Conservation (phyloP, 352 stramenopile species). For the Phytophthora sp. region DNA sequence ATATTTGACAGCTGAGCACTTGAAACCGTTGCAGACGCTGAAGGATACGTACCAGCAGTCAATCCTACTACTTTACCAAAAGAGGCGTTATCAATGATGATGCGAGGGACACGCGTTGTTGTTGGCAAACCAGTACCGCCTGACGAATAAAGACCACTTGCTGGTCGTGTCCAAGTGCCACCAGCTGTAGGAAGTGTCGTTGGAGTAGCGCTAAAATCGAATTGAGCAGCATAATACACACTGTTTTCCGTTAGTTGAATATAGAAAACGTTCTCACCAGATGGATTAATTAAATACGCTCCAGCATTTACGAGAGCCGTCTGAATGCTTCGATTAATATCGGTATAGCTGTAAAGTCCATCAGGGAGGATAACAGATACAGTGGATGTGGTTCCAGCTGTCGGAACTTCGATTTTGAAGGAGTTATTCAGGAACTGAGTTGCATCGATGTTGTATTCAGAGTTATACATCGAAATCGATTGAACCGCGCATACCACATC, state of each 20-base stretch:
- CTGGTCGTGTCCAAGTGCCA: background rate
- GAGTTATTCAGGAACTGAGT: background rate
- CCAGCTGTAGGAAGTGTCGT: background rate
- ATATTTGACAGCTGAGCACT: background rate
- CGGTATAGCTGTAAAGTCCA: conserved; percentile 6
- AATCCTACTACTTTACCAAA: conserved; percentile 19
- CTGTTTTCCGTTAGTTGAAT: conserved; percentile 8
- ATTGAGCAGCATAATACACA: conserved; percentile 9
- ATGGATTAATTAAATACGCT: conserved; percentile 12
- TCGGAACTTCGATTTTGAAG: conserved; percentile 17
- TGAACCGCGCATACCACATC: conserved; percentile 3
- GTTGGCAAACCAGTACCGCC: conserved; percentile 15
- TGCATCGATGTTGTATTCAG: conserved; percentile 14
- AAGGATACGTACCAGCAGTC: conserved; percentile 10
- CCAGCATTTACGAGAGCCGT: too few species aligned
- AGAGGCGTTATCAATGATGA: conserved; percentile 19
- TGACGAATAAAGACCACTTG: conserved; percentile 5
- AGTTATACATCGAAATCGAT: conserved; percentile 10
- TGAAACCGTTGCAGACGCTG: conserved; percentile 1
- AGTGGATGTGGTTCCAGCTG: conserved; percentile 3
- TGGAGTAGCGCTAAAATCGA: conserved; percentile 3
- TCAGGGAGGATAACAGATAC: background rate
- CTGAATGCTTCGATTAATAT: conserved; percentile 15
- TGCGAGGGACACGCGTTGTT: conserved; percentile 5
- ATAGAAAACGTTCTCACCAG: conserved; percentile 5